A percentile compares a stretch with the other conserved stretches of the same genome.
phyloP scores from a whole-genome alignment of 1,284 basidiomycete genomes.

The Rhizoctonia solani region DNA sequence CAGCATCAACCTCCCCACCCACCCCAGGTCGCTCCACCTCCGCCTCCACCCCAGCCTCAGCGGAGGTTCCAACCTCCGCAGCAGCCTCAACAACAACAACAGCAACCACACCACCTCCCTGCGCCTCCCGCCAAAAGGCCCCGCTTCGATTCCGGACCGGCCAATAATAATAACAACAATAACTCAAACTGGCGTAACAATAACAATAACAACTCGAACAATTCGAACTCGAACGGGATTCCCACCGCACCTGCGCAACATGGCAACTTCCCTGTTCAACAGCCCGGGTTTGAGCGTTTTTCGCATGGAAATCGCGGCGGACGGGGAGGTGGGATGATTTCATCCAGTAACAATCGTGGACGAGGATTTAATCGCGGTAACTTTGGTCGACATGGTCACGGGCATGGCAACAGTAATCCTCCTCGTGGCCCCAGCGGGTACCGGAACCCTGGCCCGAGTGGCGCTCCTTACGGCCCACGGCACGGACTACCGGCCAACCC shows the following conservation, averaged over 20 bases:
- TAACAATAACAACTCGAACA: slow-evolving; percentile 35
- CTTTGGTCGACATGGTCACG: slow-evolving; percentile 45
- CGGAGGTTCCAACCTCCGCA: slow-evolving; percentile 51
- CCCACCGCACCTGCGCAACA: slow-evolving; percentile 49
- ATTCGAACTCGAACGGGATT: slow-evolving; percentile 42
- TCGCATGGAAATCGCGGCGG: not conserved
- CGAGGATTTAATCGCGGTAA: slow-evolving; percentile 11
- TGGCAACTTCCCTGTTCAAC: slow-evolving; percentile 45
- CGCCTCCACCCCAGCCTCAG: slow-evolving; percentile 39
- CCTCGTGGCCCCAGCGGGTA: slow-evolving; percentile 24
- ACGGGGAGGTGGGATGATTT: slow-evolving; percentile 46
- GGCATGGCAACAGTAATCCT: not conserved
- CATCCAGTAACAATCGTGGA: slow-evolving; percentile 45
- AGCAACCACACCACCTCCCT: slow-evolving; percentile 52
- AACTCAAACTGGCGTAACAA: slow-evolving; percentile 34
- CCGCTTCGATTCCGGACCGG: slow-evolving; percentile 63
- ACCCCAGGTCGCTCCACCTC: slow-evolving; percentile 42
- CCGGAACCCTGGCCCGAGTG: slow-evolving; percentile 7
- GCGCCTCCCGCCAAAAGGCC: slow-evolving; percentile 77
- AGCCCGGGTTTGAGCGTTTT: slow-evolving; percentile 19
- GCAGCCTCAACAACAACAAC: slow-evolving; percentile 43
- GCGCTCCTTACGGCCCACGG: slow-evolving; percentile 2
- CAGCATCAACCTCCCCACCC: slow-evolving; percentile 29
- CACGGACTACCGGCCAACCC: slow-evolving; percentile 37
- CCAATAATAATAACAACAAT: too few species aligned